Percentiles rank a stretch among this genome's conserved stretches.
Evolutionary conservation across 768 basidiomycete genomes (phyloP).

Genomic region (Mycena leptocephala): DNA sequence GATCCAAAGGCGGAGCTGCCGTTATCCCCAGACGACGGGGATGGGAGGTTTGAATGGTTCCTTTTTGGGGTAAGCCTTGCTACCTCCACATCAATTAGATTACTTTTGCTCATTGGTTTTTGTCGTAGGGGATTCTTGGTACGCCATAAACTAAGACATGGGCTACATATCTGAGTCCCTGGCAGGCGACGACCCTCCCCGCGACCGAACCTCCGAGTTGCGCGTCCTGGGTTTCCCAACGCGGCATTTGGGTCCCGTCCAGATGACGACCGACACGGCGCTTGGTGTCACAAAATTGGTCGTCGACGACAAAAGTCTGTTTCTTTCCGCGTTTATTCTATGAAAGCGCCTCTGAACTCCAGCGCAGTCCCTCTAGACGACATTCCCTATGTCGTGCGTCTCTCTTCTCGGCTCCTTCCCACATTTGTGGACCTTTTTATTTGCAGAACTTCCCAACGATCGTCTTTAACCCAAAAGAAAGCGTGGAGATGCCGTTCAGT

Average conservation of each 20-base stretch:
- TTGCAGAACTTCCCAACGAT: conserved; percentile 93
- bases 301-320: conserved; percentile 77
- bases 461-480: conserved; percentile 87
- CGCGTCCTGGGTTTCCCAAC: conserved; percentile 90
- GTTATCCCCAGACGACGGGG: conserved; percentile 84
- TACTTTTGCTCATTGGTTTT: background rate
- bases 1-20: conserved; percentile 88
- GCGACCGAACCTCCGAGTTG: conserved; percentile 93
- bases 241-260: conserved; percentile 88
- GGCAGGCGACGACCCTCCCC: conserved; percentile 94
- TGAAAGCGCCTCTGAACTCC: background rate
- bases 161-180: background rate
- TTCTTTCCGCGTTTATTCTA: background rate
- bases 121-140: conserved; percentile 28
- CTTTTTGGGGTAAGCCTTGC: conserved; percentile 74
- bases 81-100: background rate
- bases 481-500: conserved; percentile 99
- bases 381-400: conserved; percentile 81
- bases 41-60: conserved; percentile 87
- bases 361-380: conserved; percentile 72
- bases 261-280: conserved; percentile 99
- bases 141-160: background rate
- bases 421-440: background rate
- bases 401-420: background rate
- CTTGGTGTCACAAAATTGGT: conserved; percentile 92